phyloP scores from a whole-genome alignment of 495 filamentous ascomycete genomes.

The Aspergillus cristatus region DNA sequence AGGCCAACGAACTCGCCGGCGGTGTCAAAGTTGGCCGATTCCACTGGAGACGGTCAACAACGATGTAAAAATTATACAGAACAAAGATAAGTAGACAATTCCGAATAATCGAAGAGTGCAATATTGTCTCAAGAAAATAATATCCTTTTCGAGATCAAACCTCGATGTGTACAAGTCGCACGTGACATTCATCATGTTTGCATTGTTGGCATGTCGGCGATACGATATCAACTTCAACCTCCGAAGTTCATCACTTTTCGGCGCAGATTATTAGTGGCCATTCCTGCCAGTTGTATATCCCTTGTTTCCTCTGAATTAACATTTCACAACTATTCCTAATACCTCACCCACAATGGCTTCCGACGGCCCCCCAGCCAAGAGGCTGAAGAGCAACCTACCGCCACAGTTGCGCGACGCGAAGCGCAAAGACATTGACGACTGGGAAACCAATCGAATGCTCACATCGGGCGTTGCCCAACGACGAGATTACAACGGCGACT shows the following conservation, averaged over 20 bases:
- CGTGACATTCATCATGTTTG: conserved; percentile 4
- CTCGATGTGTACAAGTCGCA: neutral
- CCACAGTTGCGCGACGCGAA: conserved; percentile 44
- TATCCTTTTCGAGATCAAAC: too few species aligned
- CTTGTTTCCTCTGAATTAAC: neutral
- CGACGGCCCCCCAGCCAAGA: conserved; percentile 33
- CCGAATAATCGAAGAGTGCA: too few species aligned
- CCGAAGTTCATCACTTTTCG: too few species aligned
- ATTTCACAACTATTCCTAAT: neutral
- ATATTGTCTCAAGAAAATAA: too few species aligned
- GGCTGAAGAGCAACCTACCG: conserved; percentile 35
- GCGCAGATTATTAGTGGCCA: neutral
- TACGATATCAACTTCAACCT: conserved; percentile 1
- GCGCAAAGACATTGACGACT: conserved; percentile 91
- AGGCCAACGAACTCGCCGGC: neutral
- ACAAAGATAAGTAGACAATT: too few species aligned
- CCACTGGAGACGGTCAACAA: too few species aligned
- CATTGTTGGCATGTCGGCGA: conserved; percentile 1
- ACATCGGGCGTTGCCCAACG: conserved; percentile 91
- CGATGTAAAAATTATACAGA: too few species aligned
- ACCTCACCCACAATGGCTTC: conserved; percentile 24
- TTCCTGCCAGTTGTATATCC: neutral
- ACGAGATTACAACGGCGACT: conserved; percentile 68
- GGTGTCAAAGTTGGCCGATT: neutral
- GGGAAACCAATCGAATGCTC: conserved; percentile 98